Evolutionary conservation across 73 alveolate genomes (phyloP).

Genomic region (Paramecium biaurelia): DNA sequence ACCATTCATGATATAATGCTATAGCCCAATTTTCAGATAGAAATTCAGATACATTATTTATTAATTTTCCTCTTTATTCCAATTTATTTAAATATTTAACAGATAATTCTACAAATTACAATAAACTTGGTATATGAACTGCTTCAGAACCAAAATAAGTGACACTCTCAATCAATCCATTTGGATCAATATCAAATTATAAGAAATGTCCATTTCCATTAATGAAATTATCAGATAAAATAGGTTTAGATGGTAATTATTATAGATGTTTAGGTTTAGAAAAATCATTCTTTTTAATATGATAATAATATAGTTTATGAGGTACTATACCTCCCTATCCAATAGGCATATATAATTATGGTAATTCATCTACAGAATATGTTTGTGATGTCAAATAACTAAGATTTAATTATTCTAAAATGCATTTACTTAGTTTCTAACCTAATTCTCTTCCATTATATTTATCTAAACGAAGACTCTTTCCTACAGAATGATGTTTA

Average conservation of each 20-base stretch:
- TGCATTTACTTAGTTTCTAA: constrained; percentile 91
- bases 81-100: constrained; percentile 94
- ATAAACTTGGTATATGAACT: constrained; percentile 86
- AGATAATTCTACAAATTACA: constrained; percentile 95
- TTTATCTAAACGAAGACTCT: constrained; percentile 94
- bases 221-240: constrained; percentile 88
- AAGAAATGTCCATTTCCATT: constrained; percentile 85
- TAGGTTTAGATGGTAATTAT: constrained; percentile 79
- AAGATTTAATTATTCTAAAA: constrained; percentile 90
- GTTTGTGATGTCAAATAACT: constrained; percentile 73
- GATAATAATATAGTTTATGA: constrained; percentile 85
- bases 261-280: constrained; percentile 77
- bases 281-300: constrained; percentile 91
- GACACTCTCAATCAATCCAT: constrained; percentile 96
- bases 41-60: constrained; percentile 95
- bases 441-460: constrained; percentile 99
- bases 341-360: constrained; percentile 93
- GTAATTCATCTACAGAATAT: constrained; percentile 87
- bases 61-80: constrained; percentile 88
- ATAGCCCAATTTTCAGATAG: constrained; percentile 98
- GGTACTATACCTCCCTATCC: constrained; percentile 96
- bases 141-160: constrained; percentile 94
- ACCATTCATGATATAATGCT: constrained; percentile 98
- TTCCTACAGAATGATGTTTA: constrained; percentile 90
- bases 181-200: constrained; percentile 91